Evolutionary conservation across 805 yeast genomes (phyloP).

Genomic region (Yarrowia sp.): DNA sequence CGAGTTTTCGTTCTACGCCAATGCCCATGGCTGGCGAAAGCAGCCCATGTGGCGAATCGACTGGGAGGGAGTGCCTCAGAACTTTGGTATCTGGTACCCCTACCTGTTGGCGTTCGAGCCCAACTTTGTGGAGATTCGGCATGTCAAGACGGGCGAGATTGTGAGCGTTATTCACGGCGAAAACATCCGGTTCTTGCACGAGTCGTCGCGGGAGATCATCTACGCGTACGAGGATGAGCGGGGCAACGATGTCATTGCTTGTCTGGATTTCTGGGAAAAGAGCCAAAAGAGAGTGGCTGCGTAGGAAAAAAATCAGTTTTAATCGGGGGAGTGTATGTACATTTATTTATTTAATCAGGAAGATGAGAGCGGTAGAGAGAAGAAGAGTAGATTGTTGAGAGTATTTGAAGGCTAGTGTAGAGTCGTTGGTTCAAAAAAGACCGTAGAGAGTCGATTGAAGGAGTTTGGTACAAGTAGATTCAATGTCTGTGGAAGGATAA

Average conservation of each 20-base stretch:
- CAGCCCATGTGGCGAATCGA: slow-evolving; percentile 91
- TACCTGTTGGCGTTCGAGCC: slow-evolving; percentile 89
- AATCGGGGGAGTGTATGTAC: slow-evolving; percentile 24
- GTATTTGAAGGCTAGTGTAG: no score
- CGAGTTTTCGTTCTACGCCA: slow-evolving; percentile 93
- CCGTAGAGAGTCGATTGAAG: no score
- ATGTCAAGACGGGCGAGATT: slow-evolving; percentile 84
- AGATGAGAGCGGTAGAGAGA: no score
- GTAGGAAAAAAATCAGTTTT: slow-evolving; percentile 22
- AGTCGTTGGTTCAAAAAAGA: no score
- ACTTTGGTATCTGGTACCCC: slow-evolving; percentile 93
- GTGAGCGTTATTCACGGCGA: slow-evolving; percentile 91
- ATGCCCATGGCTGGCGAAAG: slow-evolving; percentile 95
- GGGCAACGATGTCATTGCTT: slow-evolving; percentile 91
- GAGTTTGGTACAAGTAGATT: no score
- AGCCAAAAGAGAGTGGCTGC: slow-evolving; percentile 37
- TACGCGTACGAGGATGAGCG: slow-evolving; percentile 90
- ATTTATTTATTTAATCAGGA: slow-evolving; percentile 26
- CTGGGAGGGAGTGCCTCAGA: slow-evolving; percentile 97
- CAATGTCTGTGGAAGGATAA: no score
- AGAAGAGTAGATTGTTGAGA: no score
- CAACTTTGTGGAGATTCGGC: slow-evolving; percentile 88
- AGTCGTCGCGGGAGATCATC: slow-evolving; percentile 89
- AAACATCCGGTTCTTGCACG: slow-evolving; percentile 85
- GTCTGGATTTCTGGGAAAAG: slow-evolving; percentile 82